These are phyloP conservation scores for Parasitella parasitica DNA, from an alignment of 371 early-diverging fungal species.

Conservation along the genomic window DNA sequence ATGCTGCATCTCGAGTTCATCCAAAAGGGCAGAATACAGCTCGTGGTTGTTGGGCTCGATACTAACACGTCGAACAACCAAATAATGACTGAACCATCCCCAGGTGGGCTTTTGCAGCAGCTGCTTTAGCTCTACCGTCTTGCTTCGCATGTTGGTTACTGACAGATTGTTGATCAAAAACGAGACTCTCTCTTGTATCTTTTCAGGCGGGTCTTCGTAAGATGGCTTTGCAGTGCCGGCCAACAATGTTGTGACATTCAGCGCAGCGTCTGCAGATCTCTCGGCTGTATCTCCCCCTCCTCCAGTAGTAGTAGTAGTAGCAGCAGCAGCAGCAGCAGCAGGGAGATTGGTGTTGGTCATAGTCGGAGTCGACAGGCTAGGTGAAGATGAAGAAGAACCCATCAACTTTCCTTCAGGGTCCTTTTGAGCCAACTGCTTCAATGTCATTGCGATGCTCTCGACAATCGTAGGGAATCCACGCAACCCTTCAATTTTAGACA, in stretches of 20 bases:
- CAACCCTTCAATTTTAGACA: conserved; percentile 83
- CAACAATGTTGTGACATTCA: conserved; percentile 24
- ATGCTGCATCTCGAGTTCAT: conserved; percentile 56
- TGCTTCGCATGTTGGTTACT: conserved; percentile 75
- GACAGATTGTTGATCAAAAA: conserved; percentile 96
- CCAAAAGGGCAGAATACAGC: conserved; percentile 80
- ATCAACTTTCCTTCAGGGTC: conserved; percentile 29
- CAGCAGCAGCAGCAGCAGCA: no score
- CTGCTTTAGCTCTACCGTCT: conserved; percentile 78
- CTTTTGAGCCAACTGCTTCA: conserved; percentile 32
- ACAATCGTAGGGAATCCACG: conserved; percentile 37
- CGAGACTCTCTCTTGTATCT: conserved; percentile 86
- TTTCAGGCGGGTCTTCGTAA: conserved; percentile 65
- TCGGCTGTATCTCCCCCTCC: conserved; percentile 36
- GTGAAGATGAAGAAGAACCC: conserved; percentile 1
- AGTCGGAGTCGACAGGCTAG: conserved; percentile 13
- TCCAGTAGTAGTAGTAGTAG: no score
- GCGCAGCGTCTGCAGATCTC: conserved; percentile 1
- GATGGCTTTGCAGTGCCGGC: conserved; percentile 13
- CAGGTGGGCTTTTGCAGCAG: conserved; percentile 66
- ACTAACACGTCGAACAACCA: conserved; percentile 91
- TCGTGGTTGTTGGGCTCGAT: conserved; percentile 94
- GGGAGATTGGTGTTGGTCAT: conserved; percentile 17
- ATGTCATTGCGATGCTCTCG: conserved; percentile 27
- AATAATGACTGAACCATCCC: conserved; percentile 90